phyloP scores from a whole-genome alignment of 768 basidiomycete species.

The Boletus subcaerulescens region DNA sequence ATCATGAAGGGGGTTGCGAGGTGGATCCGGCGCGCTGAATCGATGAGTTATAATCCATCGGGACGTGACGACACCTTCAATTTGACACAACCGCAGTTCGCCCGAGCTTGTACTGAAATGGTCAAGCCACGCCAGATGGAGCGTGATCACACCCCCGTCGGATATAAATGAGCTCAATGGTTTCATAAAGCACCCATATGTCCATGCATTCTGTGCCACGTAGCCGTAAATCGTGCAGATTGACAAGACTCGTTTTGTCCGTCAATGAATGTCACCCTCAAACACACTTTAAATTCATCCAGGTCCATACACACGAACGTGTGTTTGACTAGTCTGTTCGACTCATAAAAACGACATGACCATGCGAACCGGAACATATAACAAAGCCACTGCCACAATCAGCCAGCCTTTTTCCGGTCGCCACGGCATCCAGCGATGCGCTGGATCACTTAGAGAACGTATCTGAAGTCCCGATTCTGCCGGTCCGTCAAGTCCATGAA shows the following conservation, averaged over 20 bases:
- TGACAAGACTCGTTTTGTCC: too few species aligned
- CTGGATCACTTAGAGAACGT: conserved; percentile 46
- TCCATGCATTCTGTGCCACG: too few species aligned
- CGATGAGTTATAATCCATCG: background rate
- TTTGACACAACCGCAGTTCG: background rate
- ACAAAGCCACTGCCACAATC: too few species aligned
- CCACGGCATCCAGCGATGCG: conserved; percentile 1
- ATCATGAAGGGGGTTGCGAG: background rate
- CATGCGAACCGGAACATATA: too few species aligned
- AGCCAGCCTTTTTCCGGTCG: background rate
- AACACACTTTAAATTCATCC: too few species aligned
- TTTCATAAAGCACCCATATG: too few species aligned
- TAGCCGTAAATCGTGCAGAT: too few species aligned
- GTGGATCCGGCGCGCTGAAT: background rate
- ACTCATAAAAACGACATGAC: too few species aligned
- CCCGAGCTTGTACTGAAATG: background rate
- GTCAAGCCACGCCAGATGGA: background rate
- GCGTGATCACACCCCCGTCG: background rate
- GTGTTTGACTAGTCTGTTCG: too few species aligned
- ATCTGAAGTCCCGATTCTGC: conserved; percentile 72
- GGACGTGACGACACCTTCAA: background rate
- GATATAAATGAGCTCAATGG: background rate
- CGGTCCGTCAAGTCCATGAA: conserved; percentile 71
- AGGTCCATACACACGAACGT: too few species aligned
- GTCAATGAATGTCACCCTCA: too few species aligned